Conservation (phyloP, 345 rosid species). For the Melastoma malabathricum region DNA sequence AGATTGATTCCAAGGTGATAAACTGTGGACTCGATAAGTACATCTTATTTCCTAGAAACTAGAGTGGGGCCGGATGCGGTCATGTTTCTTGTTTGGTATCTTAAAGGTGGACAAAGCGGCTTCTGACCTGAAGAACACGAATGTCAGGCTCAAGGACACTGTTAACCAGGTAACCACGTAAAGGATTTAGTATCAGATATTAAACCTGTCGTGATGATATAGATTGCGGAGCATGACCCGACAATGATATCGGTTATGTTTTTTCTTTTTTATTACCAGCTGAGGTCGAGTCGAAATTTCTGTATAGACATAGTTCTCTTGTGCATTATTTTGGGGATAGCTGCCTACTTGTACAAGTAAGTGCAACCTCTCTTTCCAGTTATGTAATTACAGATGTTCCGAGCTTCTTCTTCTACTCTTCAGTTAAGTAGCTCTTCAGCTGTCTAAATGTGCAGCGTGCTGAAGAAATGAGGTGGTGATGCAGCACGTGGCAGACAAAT, state of each 20-base stretch:
- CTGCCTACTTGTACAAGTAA: constrained; percentile 98
- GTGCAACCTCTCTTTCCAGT: constrained; percentile 12
- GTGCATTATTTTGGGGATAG: constrained; percentile 88
- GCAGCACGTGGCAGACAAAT: no score
- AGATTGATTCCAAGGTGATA: constrained; percentile 83
- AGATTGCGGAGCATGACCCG: no score
- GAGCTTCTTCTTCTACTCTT: no score
- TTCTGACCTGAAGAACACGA: constrained; percentile 87
- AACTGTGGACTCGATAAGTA: not conserved
- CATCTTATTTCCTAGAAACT: no score
- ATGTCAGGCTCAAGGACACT: constrained; percentile 88
- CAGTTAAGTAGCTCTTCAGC: no score
- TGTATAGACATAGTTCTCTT: constrained; percentile 82
- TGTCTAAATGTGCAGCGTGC: no score
- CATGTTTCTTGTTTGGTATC: constrained; percentile 1
- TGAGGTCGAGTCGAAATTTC: constrained; percentile 97
- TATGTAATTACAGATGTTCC: not conserved
- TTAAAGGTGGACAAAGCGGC: constrained; percentile 84
- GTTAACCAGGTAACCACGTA: constrained; percentile 64
- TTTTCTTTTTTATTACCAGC: constrained; percentile 34
- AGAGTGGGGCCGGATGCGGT: not conserved
- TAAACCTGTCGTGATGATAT: no score
- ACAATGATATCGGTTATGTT: constrained; percentile 14
- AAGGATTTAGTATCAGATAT: not conserved
- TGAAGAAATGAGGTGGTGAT: no score